Evolutionary conservation across 2,329 filamentous ascomycete genomes (phyloP).

Genomic region (Golovinomyces cichoracearum): DNA sequence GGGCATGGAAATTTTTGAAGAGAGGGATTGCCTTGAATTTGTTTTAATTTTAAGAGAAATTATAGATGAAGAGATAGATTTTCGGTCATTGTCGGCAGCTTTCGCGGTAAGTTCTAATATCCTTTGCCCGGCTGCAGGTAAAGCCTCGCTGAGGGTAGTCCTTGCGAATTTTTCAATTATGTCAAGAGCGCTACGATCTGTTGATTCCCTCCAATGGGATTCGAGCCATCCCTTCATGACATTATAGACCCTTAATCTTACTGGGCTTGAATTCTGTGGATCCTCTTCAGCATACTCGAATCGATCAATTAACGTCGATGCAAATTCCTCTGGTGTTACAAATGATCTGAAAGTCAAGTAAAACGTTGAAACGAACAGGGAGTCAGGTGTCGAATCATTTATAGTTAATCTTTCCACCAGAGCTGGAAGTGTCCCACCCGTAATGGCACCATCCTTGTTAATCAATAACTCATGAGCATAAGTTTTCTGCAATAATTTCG

Average conservation of each 20-base stretch:
- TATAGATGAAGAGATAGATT: slow-evolving; percentile 36
- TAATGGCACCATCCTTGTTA: slow-evolving; percentile 87
- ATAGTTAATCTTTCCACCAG: slow-evolving; percentile 85
- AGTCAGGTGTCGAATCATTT: slow-evolving; percentile 76
- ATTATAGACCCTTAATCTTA: slow-evolving; percentile 80
- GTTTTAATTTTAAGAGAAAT: slow-evolving; percentile 76
- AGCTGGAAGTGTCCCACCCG: slow-evolving; percentile 68
- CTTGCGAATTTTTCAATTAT: slow-evolving; percentile 61
- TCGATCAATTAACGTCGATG: slow-evolving; percentile 60
- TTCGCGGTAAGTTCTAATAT: slow-evolving; percentile 50
- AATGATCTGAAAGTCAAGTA: slow-evolving; percentile 92
- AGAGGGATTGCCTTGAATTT: slow-evolving; percentile 42
- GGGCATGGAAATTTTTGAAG: slow-evolving; percentile 47
- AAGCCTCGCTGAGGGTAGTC: slow-evolving; percentile 35
- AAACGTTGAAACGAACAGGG: slow-evolving; percentile 77
- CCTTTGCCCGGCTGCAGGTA: slow-evolving; percentile 58
- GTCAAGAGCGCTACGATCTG: slow-evolving; percentile 49
- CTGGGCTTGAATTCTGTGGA: slow-evolving; percentile 47
- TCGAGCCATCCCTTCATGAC: slow-evolving; percentile 94
- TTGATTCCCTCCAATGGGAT: slow-evolving; percentile 71
- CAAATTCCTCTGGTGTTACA: slow-evolving; percentile 53
- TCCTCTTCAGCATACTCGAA: slow-evolving; percentile 78
- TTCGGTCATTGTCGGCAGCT: slow-evolving; percentile 33
- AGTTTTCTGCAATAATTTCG: slow-evolving; percentile 67
- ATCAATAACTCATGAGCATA: slow-evolving; percentile 76